phyloP scores from a whole-genome alignment of 495 filamentous ascomycete genomes.

The Tirmania nivea region DNA sequence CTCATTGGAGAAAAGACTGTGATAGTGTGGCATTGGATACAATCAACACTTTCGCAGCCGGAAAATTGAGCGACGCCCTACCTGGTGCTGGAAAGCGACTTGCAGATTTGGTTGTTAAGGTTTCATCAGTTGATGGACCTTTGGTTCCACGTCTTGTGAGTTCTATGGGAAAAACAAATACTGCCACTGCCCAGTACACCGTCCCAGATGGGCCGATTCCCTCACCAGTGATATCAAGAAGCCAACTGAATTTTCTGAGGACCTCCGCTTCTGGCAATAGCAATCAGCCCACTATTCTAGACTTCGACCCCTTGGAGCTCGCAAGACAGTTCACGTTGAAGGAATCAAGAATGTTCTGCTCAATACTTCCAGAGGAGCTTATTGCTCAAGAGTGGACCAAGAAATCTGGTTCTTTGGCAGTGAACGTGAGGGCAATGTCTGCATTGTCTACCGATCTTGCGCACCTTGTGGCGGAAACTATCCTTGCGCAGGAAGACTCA shows the following conservation, averaged over 20 bases:
- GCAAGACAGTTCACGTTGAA: constrained; percentile 87
- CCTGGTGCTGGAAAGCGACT: constrained; percentile 63
- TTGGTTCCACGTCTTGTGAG: constrained; percentile 73
- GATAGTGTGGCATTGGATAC: constrained; percentile 53
- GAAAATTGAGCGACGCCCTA: constrained; percentile 40
- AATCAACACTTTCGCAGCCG: constrained; percentile 59
- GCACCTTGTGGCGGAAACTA: constrained; percentile 87
- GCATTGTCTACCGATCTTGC: constrained; percentile 75
- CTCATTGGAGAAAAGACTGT: constrained; percentile 69
- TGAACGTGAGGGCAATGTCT: constrained; percentile 92
- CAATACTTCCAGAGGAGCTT: constrained; percentile 84
- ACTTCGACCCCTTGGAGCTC: constrained; percentile 83
- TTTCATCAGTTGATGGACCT: constrained; percentile 50
- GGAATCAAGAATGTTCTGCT: constrained; percentile 81
- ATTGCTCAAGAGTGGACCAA: constrained; percentile 86
- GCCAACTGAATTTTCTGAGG: constrained; percentile 49
- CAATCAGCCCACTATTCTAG: constrained; percentile 51
- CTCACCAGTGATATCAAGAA: constrained; percentile 45
- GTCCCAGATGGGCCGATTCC: constrained; percentile 50
- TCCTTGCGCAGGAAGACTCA: constrained; percentile 61
- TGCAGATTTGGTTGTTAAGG: constrained; percentile 55
- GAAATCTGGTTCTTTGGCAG: constrained; percentile 49
- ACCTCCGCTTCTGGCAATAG: constrained; percentile 47
- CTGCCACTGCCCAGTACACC: constrained; percentile 45
- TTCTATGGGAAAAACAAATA: constrained; percentile 70